Percentiles rank a stretch among this genome's conserved stretches.
Evolutionary conservation across 2,329 filamentous ascomycete genomes (phyloP).

Genomic region (Tolypocladium cylindrosporum): DNA sequence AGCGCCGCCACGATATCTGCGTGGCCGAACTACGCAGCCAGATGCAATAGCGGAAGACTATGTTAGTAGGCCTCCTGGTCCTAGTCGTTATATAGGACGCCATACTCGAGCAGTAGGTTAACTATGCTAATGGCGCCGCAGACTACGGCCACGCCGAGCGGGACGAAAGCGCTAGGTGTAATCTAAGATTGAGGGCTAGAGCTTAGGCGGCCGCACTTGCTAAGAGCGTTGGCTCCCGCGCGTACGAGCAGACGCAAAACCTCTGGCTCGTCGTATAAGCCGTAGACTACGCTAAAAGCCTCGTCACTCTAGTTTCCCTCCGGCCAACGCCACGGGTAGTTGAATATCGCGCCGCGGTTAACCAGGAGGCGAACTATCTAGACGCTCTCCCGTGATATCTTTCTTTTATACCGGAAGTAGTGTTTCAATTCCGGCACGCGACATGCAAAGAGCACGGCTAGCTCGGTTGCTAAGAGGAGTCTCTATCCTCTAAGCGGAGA

Average conservation of each 20-base stretch:
- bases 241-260: background rate
- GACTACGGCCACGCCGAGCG: background rate
- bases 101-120: background rate
- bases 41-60: background rate
- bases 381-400: background rate
- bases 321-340: background rate
- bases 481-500: background rate
- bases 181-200: no score
- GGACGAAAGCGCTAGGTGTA: background rate
- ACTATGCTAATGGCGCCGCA: background rate
- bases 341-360: background rate
- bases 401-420: background rate
- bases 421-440: background rate
- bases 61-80: fast-evolving
- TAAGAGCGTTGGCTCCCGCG: background rate
- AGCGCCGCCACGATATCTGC: background rate
- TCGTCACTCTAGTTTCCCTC: background rate
- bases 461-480: background rate
- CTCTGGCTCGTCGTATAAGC: background rate
- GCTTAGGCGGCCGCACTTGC: background rate
- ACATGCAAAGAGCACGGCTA: background rate
- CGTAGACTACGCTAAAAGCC: background rate
- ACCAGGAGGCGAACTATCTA: background rate
- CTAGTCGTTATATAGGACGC: background rate
- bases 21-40: background rate